Percentiles rank a stretch among this genome's conserved stretches.
Conservation (phyloP, 1,139 yeast species). For the Yamadazyma siamensis region DNA sequence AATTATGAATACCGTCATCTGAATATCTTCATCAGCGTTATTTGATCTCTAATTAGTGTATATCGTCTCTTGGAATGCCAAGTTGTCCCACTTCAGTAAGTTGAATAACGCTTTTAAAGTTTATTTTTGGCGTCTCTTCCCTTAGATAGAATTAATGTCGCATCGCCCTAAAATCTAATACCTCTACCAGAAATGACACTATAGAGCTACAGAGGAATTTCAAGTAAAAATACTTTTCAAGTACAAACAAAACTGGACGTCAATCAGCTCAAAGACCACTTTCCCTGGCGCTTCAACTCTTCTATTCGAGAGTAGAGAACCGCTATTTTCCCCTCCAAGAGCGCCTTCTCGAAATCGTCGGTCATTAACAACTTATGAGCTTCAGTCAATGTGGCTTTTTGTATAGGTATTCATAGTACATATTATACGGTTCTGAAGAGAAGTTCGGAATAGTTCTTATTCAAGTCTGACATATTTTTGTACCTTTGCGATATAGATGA, state of each 20-base stretch:
- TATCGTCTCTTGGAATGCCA: background rate
- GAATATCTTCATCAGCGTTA: background rate
- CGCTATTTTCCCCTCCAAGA: conserved; percentile 90
- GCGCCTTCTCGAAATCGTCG: conserved; percentile 77
- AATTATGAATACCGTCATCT: background rate
- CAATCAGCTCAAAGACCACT: conserved; percentile 91
- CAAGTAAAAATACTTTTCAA: too few species aligned
- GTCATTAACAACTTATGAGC: conserved; percentile 86
- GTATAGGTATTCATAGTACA: too few species aligned
- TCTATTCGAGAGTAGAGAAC: conserved; percentile 92
- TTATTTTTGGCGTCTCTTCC: background rate
- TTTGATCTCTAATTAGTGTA: background rate
- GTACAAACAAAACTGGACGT: too few species aligned
- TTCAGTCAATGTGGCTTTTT: too few species aligned
- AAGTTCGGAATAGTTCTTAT: too few species aligned
- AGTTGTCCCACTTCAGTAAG: background rate
- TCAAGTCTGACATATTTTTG: too few species aligned
- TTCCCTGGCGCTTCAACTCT: conserved; percentile 79
- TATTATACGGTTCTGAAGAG: too few species aligned
- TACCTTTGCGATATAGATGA: too few species aligned
- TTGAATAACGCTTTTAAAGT: background rate
- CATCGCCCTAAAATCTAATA: too few species aligned
- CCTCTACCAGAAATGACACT: too few species aligned
- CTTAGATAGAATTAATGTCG: too few species aligned
- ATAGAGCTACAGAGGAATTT: too few species aligned